Base-by-base conservation (phyloP, 768 basidiomycete species). In the Scleroderma citrinum region DNA sequence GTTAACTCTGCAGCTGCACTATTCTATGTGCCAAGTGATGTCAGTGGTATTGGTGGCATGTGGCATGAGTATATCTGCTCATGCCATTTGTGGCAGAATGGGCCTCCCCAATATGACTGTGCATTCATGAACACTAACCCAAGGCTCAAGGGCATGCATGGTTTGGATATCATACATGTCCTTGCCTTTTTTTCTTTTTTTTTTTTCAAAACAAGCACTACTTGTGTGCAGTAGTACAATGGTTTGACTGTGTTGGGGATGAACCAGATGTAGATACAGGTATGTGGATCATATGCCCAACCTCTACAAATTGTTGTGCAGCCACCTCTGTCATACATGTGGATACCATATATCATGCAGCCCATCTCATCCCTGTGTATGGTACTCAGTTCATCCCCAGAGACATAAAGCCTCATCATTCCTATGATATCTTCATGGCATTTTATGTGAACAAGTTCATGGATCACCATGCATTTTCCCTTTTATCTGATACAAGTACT, bases 141-240 rank as follows among this genome's bases (percentile, higher is more conserved):
- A 10, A 38, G 44, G 17, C 10, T n/a, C 16, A 41, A 44, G 6
- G 66, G 63, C 5, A 63, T 68, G 38, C 49, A 32, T 0, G 61
- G 63, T 2, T 47, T 29, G 26, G 26, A 29, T 29, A 8, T 29
- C 26, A 29, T 29, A 8, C 26, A 29, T 8, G 26, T 29, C 26
- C 26, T 29, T 29, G 26, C 5, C 8, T 29, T 29, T 29, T 29
- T 29, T 29, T 29, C 26, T n/a, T n/a, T 3, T 63, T 66, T 36
- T 11, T 14, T 26, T 38, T 32, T 19, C 41, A 52, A 38, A 31
- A 24, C 3, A 38, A 20, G 7, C 13, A 17, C 10, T 58, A 61
- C 50, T 57, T 61, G 16, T 66, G 60, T 46, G 63, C 64, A 8
- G 47, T 66, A 0, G 53, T 66, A 3, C 47, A 60, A 2, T 66